Base-by-base conservation (phyloP, 2,329 filamentous ascomycete species). In the Colletotrichum echinochloae region DNA sequence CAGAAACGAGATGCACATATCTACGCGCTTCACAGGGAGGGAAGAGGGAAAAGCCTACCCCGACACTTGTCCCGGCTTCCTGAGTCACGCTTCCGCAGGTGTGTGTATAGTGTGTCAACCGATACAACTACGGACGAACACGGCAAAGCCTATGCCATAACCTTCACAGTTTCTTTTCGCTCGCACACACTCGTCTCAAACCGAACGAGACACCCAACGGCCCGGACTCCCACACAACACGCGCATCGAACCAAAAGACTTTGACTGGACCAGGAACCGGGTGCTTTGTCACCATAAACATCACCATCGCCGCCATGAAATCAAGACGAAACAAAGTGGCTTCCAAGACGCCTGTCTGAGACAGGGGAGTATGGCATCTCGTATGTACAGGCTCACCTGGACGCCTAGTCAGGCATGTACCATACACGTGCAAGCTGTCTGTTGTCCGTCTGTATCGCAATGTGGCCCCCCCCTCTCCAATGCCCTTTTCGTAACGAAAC, bases 341-440 rank as follows among this genome's bases (percentile, higher is more conserved):
- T 35, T 54, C 54, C 60, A 65, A 65, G 54, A 67, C 62, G 60
- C 62, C 70, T 70, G 59, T 65, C 49, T 46, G 66, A 65, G 57
- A 73, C 72, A 72, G 70, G 72, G 52, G 30, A 70, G 70, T 73
- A 66, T 70, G 70, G 66, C 66, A 73, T 73, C 72, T 73, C 37
- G 61, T 72, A 72, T 72, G 70, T 73, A 73, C 70, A 72, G 59
- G 46, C 60, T 63, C 60, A 51, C 37, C 54, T 60, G 51, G 49
- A 52, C 39, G 30, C 28, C 48, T 55, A 39, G 63, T 57, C 44
- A 65, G 61, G 52, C 59, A 55, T 55, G 59, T 61, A 56, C 59
- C 59, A 60, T 51, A 35, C 35, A 37, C 33, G 37, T 20, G 39
- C 57, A 33, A 61, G 20, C 52, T 37, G 26, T 46, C 37, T 30